Percentiles rank a stretch among this genome's conserved stretches.
These are phyloP conservation scores for Porphyrellus cyaneotinctus DNA, from an alignment of 768 basidiomycete genomes.

Conservation along the genomic window DNA sequence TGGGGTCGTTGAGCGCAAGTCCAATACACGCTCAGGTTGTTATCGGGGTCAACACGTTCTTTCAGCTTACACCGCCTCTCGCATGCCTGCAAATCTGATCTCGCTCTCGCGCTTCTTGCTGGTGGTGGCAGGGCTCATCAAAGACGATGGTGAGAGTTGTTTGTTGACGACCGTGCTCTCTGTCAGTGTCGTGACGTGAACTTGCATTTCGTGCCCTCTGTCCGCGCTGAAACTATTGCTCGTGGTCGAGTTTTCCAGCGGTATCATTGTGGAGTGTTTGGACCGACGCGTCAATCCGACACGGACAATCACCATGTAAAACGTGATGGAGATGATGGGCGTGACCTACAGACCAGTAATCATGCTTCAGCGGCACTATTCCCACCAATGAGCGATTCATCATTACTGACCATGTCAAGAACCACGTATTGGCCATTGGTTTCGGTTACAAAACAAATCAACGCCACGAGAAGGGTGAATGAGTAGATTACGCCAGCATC, in stretches of 20 bases:
- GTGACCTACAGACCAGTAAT: neutral
- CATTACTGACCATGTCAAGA: conserved; percentile 8
- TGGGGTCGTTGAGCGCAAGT: no score
- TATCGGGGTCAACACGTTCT: no score
- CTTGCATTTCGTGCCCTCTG: neutral
- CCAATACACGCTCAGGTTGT: no score
- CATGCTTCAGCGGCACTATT: neutral
- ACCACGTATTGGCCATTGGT: conserved; percentile 9
- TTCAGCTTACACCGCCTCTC: no score
- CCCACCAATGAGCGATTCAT: neutral
- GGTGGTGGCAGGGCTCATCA: no score
- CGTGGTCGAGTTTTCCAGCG: neutral
- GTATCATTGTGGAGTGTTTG: neutral
- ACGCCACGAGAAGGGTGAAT: conserved; percentile 5
- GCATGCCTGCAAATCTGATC: no score
- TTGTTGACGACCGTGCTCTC: neutral
- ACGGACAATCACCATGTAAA: conserved; percentile 12
- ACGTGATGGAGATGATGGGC: conserved; percentile 15
- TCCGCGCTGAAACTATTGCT: neutral
- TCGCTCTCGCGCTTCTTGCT: no score
- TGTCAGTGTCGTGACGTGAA: neutral
- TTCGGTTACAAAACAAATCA: neutral
- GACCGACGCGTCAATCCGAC: neutral
- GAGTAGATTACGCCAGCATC: conserved; percentile 9
- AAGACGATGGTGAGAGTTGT: no score